These are phyloP conservation scores for Macrolepiota dolichaula DNA, from an alignment of 768 basidiomycete genomes.

Conservation along the genomic window DNA sequence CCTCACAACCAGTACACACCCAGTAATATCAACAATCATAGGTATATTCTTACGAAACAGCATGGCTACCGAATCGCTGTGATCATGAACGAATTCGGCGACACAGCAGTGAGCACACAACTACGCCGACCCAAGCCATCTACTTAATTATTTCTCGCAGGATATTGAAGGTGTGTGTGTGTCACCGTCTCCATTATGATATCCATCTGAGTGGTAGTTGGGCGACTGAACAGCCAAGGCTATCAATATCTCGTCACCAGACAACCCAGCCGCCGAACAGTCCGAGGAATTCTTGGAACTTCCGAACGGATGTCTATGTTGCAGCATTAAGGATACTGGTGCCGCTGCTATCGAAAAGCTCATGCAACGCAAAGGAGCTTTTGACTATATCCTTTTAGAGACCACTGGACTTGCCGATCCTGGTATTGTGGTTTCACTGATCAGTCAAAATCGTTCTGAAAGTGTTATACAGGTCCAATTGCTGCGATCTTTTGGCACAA, in stretches of 20 bases:
- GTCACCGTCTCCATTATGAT: background rate
- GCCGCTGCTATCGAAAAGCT: slow-evolving; percentile 92
- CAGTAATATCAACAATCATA: slow-evolving; percentile 20
- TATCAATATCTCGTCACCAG: slow-evolving; percentile 73
- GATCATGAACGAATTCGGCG: slow-evolving; percentile 98
- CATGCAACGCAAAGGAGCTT: slow-evolving; percentile 80
- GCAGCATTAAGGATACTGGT: slow-evolving; percentile 93
- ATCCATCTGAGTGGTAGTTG: background rate
- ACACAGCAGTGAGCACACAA: slow-evolving; percentile 71
- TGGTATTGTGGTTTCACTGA: slow-evolving; percentile 37
- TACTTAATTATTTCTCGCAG: slow-evolving; percentile 29
- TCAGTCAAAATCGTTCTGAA: background rate
- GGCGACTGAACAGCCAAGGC: slow-evolving; percentile 59
- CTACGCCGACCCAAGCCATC: slow-evolving; percentile 11
- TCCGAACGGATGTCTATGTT: slow-evolving; percentile 97
- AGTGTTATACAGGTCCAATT: slow-evolving; percentile 60
- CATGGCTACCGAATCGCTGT: slow-evolving; percentile 97
- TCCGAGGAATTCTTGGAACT: slow-evolving; percentile 90
- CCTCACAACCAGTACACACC: background rate
- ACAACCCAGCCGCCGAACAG: slow-evolving; percentile 57
- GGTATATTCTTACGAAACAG: slow-evolving; percentile 85
- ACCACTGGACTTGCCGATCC: slow-evolving; percentile 97
- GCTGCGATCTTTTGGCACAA: slow-evolving; percentile 87
- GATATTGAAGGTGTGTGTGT: slow-evolving; percentile 82
- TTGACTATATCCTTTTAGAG: slow-evolving; percentile 95